phyloP scores from a whole-genome alignment of 2,329 filamentous ascomycete species.

The Ceratocystis papillata region DNA sequence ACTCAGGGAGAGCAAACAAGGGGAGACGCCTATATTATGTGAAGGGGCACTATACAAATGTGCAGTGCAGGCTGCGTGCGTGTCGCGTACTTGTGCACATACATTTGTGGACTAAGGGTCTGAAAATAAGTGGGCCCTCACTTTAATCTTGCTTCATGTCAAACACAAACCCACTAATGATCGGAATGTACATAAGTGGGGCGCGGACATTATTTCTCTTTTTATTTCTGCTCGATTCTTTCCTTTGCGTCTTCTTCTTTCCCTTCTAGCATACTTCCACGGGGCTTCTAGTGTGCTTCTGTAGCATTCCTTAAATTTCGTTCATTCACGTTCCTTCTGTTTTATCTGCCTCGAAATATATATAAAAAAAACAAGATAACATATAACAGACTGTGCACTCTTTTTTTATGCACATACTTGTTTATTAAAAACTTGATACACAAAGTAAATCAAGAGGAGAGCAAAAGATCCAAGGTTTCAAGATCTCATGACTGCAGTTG shows the following conservation, averaged over 20 bases:
- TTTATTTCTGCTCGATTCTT: background rate
- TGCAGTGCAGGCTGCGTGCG: no score
- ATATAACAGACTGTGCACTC: background rate
- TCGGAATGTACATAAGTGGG: background rate
- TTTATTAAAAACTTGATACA: background rate
- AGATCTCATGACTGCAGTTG: background rate
- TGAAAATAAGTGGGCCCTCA: background rate
- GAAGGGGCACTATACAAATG: no score
- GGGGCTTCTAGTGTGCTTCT: constrained; percentile 6
- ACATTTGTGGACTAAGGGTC: no score
- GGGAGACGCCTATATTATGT: no score
- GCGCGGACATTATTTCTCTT: background rate
- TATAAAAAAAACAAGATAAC: no score
- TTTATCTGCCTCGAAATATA: background rate
- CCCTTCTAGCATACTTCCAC: constrained; percentile 3
- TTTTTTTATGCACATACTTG: background rate
- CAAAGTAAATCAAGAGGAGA: background rate
- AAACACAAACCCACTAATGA: background rate
- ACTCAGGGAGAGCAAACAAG: no score
- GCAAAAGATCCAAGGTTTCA: background rate
- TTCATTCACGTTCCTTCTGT: background rate
- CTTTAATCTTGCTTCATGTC: constrained; percentile 1
- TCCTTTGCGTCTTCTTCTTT: background rate
- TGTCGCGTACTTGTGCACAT: no score
- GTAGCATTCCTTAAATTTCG: constrained; percentile 6